These are phyloP conservation scores for Sugiyamaella valdiviana DNA, from an alignment of 805 yeast species.

Conservation along the genomic window DNA sequence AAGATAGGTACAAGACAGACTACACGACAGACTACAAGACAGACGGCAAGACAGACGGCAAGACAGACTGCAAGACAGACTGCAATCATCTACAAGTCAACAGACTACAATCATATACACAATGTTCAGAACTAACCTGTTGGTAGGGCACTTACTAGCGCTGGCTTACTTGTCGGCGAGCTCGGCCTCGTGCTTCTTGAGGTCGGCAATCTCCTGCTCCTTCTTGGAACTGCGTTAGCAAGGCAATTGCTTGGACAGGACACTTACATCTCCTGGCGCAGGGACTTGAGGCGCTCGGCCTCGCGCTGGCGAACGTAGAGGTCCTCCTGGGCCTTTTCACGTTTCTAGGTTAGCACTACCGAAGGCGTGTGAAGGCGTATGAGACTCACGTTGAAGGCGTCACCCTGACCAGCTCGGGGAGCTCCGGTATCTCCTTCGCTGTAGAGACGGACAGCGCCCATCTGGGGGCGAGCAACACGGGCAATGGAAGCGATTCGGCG, in stretches of 20 bases:
- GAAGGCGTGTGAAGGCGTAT: neutral
- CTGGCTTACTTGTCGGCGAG: slow-evolving; percentile 20
- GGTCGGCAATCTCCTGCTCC: slow-evolving; percentile 26
- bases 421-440: slow-evolving; percentile 60
- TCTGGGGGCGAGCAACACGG: slow-evolving; percentile 1
- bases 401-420: slow-evolving; percentile 49
- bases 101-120: too few relatives aligned
- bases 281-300: slow-evolving; percentile 72
- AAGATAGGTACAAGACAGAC: too few relatives aligned
- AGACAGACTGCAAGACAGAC: too few relatives aligned
- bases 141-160: neutral
- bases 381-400: slow-evolving; percentile 51
- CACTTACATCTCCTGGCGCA: slow-evolving; percentile 49
- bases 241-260: neutral
- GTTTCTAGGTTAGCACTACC: slow-evolving; percentile 45
- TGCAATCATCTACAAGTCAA: too few relatives aligned
- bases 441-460: slow-evolving; percentile 31
- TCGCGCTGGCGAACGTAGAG: slow-evolving; percentile 81
- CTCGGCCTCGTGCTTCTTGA: slow-evolving; percentile 27
- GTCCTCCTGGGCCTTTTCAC: slow-evolving; percentile 91
- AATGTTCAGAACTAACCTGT: too few relatives aligned
- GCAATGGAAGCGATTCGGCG: slow-evolving; percentile 1
- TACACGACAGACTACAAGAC: too few relatives aligned
- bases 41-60: too few relatives aligned
- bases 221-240: slow-evolving; percentile 9